Conservation (phyloP, 169 alveolate genomes). For the Plasmodium coatneyi region DNA sequence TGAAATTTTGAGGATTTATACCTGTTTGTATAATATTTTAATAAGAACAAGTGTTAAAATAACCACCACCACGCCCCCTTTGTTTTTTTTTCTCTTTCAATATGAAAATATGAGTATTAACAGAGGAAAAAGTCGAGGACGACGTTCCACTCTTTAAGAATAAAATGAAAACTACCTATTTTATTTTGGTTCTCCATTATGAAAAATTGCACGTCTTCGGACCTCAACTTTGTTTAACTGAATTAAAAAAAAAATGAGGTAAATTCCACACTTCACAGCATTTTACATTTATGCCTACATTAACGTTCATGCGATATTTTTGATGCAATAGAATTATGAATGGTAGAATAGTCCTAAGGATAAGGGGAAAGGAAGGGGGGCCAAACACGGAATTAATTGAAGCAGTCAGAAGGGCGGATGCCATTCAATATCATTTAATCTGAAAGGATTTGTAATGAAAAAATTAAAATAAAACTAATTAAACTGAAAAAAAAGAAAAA, state of each 20-base stretch:
- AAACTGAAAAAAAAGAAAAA: no score
- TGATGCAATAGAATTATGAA: not conserved
- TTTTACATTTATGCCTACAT: not conserved
- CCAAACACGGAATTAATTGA: not conserved
- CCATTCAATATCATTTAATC: not conserved
- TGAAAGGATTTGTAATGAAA: not conserved
- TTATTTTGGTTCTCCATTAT: not conserved
- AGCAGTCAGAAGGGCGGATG: not conserved
- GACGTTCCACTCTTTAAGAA: no score
- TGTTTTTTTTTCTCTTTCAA: not conserved
- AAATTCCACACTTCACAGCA: not conserved
- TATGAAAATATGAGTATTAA: not conserved
- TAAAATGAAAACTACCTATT: not conserved
- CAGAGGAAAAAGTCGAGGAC: not conserved
- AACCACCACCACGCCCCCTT: not conserved
- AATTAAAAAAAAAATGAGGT: not conserved
- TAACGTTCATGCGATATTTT: not conserved
- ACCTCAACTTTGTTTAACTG: not conserved
- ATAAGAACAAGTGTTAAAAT: not conserved
- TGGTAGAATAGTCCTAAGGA: not conserved
- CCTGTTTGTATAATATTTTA: not conserved
- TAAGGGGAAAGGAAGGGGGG: not conserved
- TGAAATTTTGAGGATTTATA: not conserved
- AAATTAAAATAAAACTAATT: not conserved
- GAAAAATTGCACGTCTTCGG: not conserved